Conservation (phyloP, 208 protist genomes). For the Leishmania gerbilli region DNA sequence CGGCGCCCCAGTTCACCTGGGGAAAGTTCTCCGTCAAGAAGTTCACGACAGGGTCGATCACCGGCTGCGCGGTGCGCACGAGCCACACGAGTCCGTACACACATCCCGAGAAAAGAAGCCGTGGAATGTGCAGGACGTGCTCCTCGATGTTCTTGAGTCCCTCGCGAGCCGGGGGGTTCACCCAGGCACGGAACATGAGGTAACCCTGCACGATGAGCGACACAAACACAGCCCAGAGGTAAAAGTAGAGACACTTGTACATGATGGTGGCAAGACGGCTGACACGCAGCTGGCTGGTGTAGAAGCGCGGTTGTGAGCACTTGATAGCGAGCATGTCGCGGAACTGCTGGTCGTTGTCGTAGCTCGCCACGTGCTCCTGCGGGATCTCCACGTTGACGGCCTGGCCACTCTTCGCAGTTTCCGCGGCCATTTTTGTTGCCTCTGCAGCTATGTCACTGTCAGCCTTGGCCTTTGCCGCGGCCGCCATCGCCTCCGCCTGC, state of each 20-base stretch:
- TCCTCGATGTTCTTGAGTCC: slow-evolving; percentile 79
- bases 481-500: slow-evolving; percentile 33
- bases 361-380: slow-evolving; percentile 20
- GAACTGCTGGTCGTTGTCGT: slow-evolving; percentile 79
- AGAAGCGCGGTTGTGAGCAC: slow-evolving; percentile 81
- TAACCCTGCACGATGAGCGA: slow-evolving; percentile 83
- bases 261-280: slow-evolving; percentile 51
- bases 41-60: slow-evolving; percentile 64
- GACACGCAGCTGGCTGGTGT: slow-evolving; percentile 67
- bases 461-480: slow-evolving; percentile 18
- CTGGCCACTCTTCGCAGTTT: slow-evolving; percentile 6
- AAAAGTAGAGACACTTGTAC: slow-evolving; percentile 88
- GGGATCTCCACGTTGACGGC: slow-evolving; percentile 25
- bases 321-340: slow-evolving; percentile 83
- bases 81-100: slow-evolving; percentile 64
- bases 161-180: slow-evolving; percentile 83
- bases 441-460: slow-evolving; percentile 13
- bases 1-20: slow-evolving; percentile 66
- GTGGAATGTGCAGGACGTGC: slow-evolving; percentile 83
- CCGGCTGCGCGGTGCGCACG: slow-evolving; percentile 54
- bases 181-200: slow-evolving; percentile 79
- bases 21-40: slow-evolving; percentile 58
- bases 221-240: slow-evolving; percentile 78
- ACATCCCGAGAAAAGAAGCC: slow-evolving; percentile 68
- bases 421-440: slow-evolving; percentile 7